Evolutionary conservation across 305 asterid genomes (phyloP).

Genomic region (Solanum chacoense): DNA sequence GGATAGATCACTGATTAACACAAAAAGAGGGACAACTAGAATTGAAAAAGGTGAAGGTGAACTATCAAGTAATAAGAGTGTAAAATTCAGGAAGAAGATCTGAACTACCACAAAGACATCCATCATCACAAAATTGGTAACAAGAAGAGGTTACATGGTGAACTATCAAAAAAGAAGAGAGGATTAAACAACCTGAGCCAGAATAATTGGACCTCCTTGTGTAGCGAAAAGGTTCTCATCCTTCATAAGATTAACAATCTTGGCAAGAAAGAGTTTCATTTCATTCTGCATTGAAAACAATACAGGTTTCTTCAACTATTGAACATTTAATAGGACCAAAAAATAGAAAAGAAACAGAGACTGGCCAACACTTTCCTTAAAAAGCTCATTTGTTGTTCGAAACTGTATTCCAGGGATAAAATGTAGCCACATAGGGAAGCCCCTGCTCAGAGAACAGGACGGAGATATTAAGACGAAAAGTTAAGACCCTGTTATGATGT

Average conservation of each 20-base stretch:
- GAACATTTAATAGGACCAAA: neutral
- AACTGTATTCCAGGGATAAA: constrained; percentile 72
- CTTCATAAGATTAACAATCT: constrained; percentile 68
- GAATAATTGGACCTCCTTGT: constrained; percentile 85
- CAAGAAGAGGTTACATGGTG: neutral
- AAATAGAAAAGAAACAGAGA: neutral
- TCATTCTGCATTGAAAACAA: constrained; percentile 39
- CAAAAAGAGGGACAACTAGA: neutral
- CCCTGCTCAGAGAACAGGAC: constrained; percentile 26
- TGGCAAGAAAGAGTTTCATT: constrained; percentile 63
- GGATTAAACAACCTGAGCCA: constrained; percentile 48
- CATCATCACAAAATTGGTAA: neutral
- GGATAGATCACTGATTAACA: neutral
- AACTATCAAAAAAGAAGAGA: neutral
- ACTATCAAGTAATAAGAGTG: neutral
- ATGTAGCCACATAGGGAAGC: constrained; percentile 83
- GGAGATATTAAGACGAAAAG: neutral
- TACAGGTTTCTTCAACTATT: neutral
- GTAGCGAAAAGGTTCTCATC: constrained; percentile 68
- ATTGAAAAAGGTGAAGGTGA: neutral
- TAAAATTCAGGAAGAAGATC: neutral
- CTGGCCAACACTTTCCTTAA: constrained; percentile 31
- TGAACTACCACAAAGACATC: neutral
- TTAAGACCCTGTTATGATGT: neutral
- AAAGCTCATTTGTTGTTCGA: constrained; percentile 47